phyloP scores from a whole-genome alignment of 2,329 filamentous ascomycete genomes.

The Westerdykella ornata region DNA sequence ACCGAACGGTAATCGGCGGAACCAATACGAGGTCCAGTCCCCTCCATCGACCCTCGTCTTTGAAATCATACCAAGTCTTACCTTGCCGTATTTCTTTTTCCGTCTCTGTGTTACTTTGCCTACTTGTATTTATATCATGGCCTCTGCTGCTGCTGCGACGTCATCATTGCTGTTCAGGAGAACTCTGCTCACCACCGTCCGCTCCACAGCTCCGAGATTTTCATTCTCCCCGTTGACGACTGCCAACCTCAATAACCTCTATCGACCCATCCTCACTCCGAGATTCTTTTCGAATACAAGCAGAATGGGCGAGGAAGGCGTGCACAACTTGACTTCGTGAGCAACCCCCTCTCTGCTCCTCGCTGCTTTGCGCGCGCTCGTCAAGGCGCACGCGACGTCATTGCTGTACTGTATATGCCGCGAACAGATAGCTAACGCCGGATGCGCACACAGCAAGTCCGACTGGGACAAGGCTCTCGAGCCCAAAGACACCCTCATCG shows the following conservation, averaged over 20 bases:
- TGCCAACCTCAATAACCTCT: slow-evolving; percentile 17
- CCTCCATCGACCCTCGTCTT: slow-evolving; percentile 31
- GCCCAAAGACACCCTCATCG: slow-evolving; percentile 53
- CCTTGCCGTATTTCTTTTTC: slow-evolving; percentile 7
- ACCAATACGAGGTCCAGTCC: slow-evolving; percentile 20
- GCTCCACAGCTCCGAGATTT: slow-evolving; percentile 28
- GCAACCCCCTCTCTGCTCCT: slow-evolving; percentile 16
- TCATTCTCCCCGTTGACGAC: slow-evolving; percentile 8
- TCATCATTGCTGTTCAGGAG: slow-evolving; percentile 26
- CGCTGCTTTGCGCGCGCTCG: not conserved
- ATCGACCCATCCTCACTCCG: slow-evolving; percentile 29
- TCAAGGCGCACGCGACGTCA: not conserved
- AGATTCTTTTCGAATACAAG: slow-evolving; percentile 39
- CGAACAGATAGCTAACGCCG: slow-evolving; percentile 2
- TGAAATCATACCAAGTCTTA: slow-evolving; percentile 22
- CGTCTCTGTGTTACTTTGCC: too few species aligned
- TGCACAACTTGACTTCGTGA: slow-evolving; percentile 46
- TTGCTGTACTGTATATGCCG: not conserved
- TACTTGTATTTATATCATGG: slow-evolving; percentile 38
- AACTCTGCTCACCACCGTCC: slow-evolving; percentile 41
- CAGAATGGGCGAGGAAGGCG: slow-evolving; percentile 42
- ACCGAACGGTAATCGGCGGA: slow-evolving; percentile 25
- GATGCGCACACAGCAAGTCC: slow-evolving; percentile 43
- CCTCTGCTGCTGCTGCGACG: slow-evolving; percentile 17
- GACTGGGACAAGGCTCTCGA: slow-evolving; percentile 54